Evolutionary conservation across 108 stramenopile genomes (phyloP), one percentile per base, ranked within the genome.

Genomic region (Pseudonitzschia delicatissima): DNA sequence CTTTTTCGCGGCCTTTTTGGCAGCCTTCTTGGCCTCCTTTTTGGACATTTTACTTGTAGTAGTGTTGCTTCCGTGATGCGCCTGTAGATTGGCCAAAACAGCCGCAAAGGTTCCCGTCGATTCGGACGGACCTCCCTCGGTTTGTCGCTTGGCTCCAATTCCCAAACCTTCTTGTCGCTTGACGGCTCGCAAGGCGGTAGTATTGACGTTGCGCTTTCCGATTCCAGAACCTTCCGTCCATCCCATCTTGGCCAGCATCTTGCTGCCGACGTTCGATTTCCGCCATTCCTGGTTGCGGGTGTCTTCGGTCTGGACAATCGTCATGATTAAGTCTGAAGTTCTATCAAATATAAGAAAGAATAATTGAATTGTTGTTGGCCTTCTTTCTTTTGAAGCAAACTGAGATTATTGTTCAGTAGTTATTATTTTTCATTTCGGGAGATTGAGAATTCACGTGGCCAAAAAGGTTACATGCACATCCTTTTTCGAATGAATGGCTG

Each of bases 211-310:
- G 47, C 73, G 49, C 34, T 85, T 87, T 33, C 96, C 96, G n/a
- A 96, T 77, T 26, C 87, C 94, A 49, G 78, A 50, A 4, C 91
- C 91, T 45, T 97, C 90, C 49, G 80, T 87, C 93, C 93, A 97
- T 29, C 96, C 96, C 94, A 97, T 94, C 67, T 95, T 94, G 15
- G 75, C 42, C 34, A 97, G 78, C 77, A 95, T 73, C 58, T 75
- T 77, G 26, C 77, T 57, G 0, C 93, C 96, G 9, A 62, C 55
- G 68, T 87, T 86, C 64, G 77, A 76, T 36, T 81, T 75, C 31
- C 62, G 74, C 92, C 92, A 93, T 66, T 78, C 68, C 9, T 78
- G 64, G 63, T 93, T 93, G 12, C 89, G 85, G 11, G 72, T 79
- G 62, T 93, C 92, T 53, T 73, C 64, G 3, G 67, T 55, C 2